Evolutionary conservation across 2,329 filamentous ascomycete genomes (phyloP).

Genomic region (Capronia coronata): DNA sequence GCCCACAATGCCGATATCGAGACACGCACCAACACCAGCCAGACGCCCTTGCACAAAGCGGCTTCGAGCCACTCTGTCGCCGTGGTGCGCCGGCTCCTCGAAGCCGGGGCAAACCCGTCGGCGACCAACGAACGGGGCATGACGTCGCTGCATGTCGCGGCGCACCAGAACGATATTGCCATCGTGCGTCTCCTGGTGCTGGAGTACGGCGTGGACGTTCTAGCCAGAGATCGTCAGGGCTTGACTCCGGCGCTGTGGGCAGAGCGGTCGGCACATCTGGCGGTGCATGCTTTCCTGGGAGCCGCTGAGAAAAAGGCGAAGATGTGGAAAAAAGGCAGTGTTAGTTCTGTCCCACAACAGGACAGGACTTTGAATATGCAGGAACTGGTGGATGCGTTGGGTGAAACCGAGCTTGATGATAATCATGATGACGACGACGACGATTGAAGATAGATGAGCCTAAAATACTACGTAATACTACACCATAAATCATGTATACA

Average conservation of each 20-base stretch:
- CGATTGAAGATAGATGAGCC: background rate
- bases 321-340: slow-evolving; percentile 2
- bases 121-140: slow-evolving; percentile 32
- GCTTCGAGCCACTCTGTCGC: slow-evolving; percentile 17
- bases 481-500: no score
- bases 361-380: background rate
- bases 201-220: slow-evolving; percentile 33
- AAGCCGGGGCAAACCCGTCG: slow-evolving; percentile 35
- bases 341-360: background rate
- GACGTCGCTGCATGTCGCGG: slow-evolving; percentile 40
- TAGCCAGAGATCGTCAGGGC: slow-evolving; percentile 26
- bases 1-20: slow-evolving; percentile 15
- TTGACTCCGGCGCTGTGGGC: slow-evolving; percentile 23
- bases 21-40: slow-evolving; percentile 18
- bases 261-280: slow-evolving; percentile 21
- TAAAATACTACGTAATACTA: background rate
- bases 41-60: slow-evolving; percentile 26
- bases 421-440: background rate
- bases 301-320: slow-evolving; percentile 14
- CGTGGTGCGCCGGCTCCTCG: slow-evolving; percentile 32
- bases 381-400: slow-evolving; percentile 2
- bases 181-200: slow-evolving; percentile 35
- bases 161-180: slow-evolving; percentile 35
- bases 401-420: slow-evolving; percentile 1
- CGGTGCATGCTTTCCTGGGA: slow-evolving; percentile 18